Evolutionary conservation across 208 protist genomes (phyloP), one percentile per base, ranked within the genome.

Genomic region (Endotrypanum monterogeii): DNA sequence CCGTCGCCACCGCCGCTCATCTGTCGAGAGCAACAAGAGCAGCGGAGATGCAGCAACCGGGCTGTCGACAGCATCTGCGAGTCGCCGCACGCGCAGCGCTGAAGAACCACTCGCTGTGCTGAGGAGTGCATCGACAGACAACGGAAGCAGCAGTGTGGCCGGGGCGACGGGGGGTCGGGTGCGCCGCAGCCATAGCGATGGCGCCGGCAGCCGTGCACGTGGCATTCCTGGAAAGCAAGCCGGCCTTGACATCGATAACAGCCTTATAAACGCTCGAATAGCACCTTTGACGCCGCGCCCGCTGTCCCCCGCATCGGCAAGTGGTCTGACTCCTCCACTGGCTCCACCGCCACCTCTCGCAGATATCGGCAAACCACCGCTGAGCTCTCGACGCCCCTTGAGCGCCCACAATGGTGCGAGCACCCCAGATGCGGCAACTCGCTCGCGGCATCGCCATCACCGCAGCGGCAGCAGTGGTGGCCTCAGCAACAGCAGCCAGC

Each of bases 311-410:
- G 51, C 61, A 11, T 56, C 55, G 30, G 71, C 62, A 60, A 77
- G 67, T 14, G 67, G 74, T 9, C 60, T 72, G 46, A 72, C 72
- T 6, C 80, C 72, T n/a, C 76, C 77, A 39, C 69, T 77, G 55
- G 71, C 61, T 44, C 76, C 68, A 18, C 70, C 69, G 23, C 73
- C 77, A 54, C 71, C 76, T 32, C 46, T 76, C 63, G 68, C 62
- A 32, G 82, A 78, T 75, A 76, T 84, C 12, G 87, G 87, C 61
- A 88, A 88, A 51, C 87, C 87, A 9, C 87, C 87, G 39, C 82
- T 91, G 60, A 89, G 87, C 62, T 79, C 79, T 1, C 84, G 84
- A 7, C 74, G 80, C 16, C 76, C 51, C 30, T 73, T 70, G 54
- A 73, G 72, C 11, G 61, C 65, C 20, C 60, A 57, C 1, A 50